phyloP scores from a whole-genome alignment of 2,329 filamentous ascomycete genomes.

The Aphanocladium album region DNA sequence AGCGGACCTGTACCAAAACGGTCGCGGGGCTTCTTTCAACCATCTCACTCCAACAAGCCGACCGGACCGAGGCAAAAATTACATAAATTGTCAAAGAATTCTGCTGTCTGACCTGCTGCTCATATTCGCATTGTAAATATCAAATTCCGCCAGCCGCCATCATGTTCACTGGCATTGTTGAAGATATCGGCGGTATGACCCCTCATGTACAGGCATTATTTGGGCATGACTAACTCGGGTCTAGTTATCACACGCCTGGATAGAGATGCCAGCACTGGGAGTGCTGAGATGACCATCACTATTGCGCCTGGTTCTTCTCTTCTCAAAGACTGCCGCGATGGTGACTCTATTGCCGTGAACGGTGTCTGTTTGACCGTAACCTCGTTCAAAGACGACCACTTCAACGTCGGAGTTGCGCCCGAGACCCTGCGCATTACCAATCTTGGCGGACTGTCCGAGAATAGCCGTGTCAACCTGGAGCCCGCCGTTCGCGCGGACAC shows the following conservation, averaged over 20 bases:
- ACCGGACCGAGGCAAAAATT: not conserved
- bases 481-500: constrained; percentile 85
- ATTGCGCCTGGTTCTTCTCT: constrained; percentile 63
- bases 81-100: not conserved
- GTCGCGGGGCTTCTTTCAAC: not conserved
- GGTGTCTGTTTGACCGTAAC: constrained; percentile 92
- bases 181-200: constrained; percentile 79
- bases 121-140: not conserved
- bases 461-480: constrained; percentile 82
- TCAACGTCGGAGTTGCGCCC: constrained; percentile 91
- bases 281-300: constrained; percentile 84
- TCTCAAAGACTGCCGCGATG: constrained; percentile 75
- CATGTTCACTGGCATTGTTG: constrained; percentile 97
- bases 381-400: constrained; percentile 47
- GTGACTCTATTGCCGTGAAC: constrained; percentile 93
- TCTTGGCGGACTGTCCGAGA: constrained; percentile 66
- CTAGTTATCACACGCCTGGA: constrained; percentile 79
- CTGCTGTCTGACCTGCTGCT: not conserved
- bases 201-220: constrained; percentile 13
- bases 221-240: constrained; percentile 25
- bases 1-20: constrained; percentile 2
- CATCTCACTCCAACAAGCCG: not conserved
- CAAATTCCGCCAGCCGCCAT: constrained; percentile 17
- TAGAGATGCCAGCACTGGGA: constrained; percentile 74
- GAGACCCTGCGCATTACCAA: constrained; percentile 96